Evolutionary conservation across 352 stramenopile genomes (phyloP).

Genomic region (Globisporangium paroecandrum): DNA sequence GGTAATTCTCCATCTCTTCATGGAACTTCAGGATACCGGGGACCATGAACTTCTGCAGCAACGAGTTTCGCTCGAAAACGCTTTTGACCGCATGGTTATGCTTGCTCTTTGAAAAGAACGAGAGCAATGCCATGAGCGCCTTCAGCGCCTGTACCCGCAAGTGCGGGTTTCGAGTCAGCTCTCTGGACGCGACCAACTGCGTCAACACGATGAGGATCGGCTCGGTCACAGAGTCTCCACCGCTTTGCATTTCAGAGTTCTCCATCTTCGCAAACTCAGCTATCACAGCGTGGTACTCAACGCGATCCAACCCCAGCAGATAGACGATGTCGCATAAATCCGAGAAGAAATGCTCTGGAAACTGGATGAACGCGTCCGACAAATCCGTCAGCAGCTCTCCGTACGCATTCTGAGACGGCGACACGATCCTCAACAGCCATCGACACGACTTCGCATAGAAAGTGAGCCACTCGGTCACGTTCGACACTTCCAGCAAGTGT

Average conservation of each 20-base stretch:
- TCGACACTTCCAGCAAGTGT: constrained; percentile 49
- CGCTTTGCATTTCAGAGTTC: constrained; percentile 18
- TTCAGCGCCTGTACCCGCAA: constrained; percentile 62
- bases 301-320: constrained; percentile 43
- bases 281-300: constrained; percentile 34
- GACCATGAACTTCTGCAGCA: constrained; percentile 41
- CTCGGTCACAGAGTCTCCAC: constrained; percentile 27
- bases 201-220: constrained; percentile 62
- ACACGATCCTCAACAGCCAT: constrained; percentile 49
- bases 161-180: constrained; percentile 69
- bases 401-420: constrained; percentile 41
- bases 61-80: constrained; percentile 37
- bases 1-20: constrained; percentile 72
- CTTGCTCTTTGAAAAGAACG: constrained; percentile 56
- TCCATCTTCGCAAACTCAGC: constrained; percentile 4
- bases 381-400: constrained; percentile 39
- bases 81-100: constrained; percentile 28
- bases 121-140: constrained; percentile 48
- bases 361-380: constrained; percentile 41
- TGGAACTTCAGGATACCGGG: constrained; percentile 60
- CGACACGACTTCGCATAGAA: constrained; percentile 55
- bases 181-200: constrained; percentile 46
- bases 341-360: constrained; percentile 76
- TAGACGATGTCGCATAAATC: constrained; percentile 63
- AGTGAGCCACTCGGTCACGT: constrained; percentile 50